phyloP scores from a whole-genome alignment of 208 protist genomes.

The Crithidia thermophila region DNA sequence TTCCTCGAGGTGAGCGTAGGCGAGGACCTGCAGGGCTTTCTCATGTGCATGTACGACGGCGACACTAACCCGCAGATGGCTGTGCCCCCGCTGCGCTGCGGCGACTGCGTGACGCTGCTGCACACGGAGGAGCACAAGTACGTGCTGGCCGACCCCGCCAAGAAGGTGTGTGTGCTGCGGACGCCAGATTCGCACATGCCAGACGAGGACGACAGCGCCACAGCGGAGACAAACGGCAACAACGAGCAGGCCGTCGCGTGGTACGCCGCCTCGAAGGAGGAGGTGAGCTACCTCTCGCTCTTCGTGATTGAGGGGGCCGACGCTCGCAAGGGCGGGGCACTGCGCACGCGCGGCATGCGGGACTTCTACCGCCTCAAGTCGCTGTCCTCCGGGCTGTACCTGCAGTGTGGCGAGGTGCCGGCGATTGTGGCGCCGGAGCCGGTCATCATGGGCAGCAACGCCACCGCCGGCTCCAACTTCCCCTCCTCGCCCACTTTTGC shows the following conservation, averaged over 20 bases:
- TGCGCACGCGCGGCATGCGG: conserved; percentile 28
- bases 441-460: background rate
- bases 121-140: conserved; percentile 67
- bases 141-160: conserved; percentile 30
- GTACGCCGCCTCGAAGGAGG: conserved; percentile 36
- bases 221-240: conserved; percentile 2
- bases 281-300: conserved; percentile 46
- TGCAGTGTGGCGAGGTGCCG: conserved; percentile 32
- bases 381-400: conserved; percentile 45
- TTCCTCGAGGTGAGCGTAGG: conserved; percentile 51
- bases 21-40: conserved; percentile 44
- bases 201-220: conserved; percentile 14
- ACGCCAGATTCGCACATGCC: conserved; percentile 24
- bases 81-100: conserved; percentile 49
- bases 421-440: background rate
- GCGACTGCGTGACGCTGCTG: conserved; percentile 61
- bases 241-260: conserved; percentile 18
- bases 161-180: conserved; percentile 31
- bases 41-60: conserved; percentile 55
- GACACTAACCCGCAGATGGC: conserved; percentile 33
- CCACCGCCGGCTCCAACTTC: conserved; percentile 7
- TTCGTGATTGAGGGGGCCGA: conserved; percentile 56
- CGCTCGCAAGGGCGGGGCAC: conserved; percentile 47
- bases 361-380: conserved; percentile 48
- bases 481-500: conserved; percentile 1